These are phyloP conservation scores for Trichophyton simii DNA, from an alignment of 2,329 filamentous ascomycete species.

Conservation along the genomic window DNA sequence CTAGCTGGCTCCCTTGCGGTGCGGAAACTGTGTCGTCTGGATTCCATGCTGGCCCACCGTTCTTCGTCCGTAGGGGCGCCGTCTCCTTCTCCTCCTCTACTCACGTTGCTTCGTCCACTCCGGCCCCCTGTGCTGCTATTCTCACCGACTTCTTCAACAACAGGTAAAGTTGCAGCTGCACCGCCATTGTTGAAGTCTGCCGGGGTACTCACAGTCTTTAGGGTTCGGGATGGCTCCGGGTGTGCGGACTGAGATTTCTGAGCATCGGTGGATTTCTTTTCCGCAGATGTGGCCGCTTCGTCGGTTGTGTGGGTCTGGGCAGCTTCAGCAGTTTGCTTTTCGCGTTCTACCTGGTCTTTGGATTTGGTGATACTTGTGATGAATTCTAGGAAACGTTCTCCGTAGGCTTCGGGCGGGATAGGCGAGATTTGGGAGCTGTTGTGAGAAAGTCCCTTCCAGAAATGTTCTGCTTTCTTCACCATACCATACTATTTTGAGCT, in stretches of 20 bases:
- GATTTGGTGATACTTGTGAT: conserved; percentile 86
- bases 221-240: conserved; percentile 48
- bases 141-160: conserved; percentile 85
- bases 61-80: conserved; percentile 3
- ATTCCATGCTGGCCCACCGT: conserved; percentile 4
- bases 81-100: conserved; percentile 1
- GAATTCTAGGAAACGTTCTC: conserved; percentile 86
- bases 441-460: conserved; percentile 84
- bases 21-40: conserved; percentile 10
- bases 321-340: conserved; percentile 20
- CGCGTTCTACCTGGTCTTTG: conserved; percentile 61
- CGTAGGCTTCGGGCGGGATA: conserved; percentile 78
- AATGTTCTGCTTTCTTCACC: conserved; percentile 88
- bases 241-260: conserved; percentile 30
- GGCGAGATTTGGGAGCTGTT: conserved; percentile 84
- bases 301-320: conserved; percentile 15
- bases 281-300: conserved; percentile 6
- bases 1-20: conserved; percentile 8
- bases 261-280: not conserved
- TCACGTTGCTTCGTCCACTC: conserved; percentile 8
- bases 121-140: conserved; percentile 40
- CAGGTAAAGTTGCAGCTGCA: conserved; percentile 52
- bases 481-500: conserved; percentile 55
- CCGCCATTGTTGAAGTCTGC: conserved; percentile 43
- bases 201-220: conserved; percentile 46